Evolutionary conservation across 257 asterid species (phyloP).

Genomic region (Solanum virginianum): DNA sequence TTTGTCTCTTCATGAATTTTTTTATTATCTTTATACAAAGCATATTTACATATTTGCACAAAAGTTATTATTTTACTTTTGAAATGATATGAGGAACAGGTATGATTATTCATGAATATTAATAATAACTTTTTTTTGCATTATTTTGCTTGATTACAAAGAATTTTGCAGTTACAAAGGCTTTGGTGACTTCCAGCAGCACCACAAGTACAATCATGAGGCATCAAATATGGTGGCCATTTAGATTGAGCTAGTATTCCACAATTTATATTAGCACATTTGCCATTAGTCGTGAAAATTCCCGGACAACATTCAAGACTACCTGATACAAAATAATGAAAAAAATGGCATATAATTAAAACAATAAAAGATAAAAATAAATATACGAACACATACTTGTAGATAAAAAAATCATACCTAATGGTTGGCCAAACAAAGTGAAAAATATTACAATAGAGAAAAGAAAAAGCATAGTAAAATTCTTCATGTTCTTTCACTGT

Average conservation of each 20-base stretch:
- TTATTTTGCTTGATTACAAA: neutral
- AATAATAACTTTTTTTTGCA: neutral
- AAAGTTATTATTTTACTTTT: neutral
- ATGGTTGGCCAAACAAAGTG: neutral
- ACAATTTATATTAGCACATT: neutral
- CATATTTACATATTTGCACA: too few relatives aligned
- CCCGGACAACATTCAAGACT: neutral
- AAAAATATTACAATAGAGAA: neutral
- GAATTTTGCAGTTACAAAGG: neutral
- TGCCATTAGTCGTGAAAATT: neutral
- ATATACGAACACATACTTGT: neutral
- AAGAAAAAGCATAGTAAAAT: neutral
- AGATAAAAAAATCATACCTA: neutral
- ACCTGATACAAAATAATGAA: neutral
- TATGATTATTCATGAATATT: neutral
- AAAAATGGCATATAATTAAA: neutral
- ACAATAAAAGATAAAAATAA: neutral
- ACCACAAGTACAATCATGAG: neutral
- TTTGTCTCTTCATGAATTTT: too few relatives aligned
- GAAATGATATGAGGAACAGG: neutral
- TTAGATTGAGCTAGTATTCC: neutral
- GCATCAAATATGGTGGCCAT: neutral
- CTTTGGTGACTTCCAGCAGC: neutral
- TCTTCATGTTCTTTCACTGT: neutral
- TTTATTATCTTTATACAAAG: neutral